Percentiles rank a stretch among this genome's conserved stretches.
Evolutionary conservation across 1,284 basidiomycete genomes (phyloP).

Genomic region (Cystobasidium pallidum): DNA sequence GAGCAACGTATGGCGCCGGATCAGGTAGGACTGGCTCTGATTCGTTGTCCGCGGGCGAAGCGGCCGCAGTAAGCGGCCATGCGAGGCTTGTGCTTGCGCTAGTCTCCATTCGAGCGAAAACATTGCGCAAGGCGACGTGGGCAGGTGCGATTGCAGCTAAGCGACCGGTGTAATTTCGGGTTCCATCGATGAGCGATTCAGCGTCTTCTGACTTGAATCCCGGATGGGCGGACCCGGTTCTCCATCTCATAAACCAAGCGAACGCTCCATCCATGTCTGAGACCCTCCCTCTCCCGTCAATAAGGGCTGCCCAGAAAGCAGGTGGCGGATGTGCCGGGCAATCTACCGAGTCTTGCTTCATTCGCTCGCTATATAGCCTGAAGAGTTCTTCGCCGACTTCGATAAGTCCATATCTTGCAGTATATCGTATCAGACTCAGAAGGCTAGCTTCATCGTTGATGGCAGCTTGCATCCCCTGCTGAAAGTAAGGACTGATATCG

Average conservation of each 20-base stretch:
- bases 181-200: not conserved
- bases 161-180: not conserved
- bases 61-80: not conserved
- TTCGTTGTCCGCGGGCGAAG: not conserved
- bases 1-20: conserved; percentile 34
- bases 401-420: conserved; percentile 4
- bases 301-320: conserved; percentile 10
- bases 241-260: conserved; percentile 28
- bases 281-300: not conserved
- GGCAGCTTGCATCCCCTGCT: conserved; percentile 9
- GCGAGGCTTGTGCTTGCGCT: too few species aligned
- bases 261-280: conserved; percentile 13
- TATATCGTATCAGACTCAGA: conserved; percentile 14
- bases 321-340: conserved; percentile 11
- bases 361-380: conserved; percentile 9
- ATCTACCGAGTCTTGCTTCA: conserved; percentile 5
- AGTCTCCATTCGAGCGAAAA: not conserved
- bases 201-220: not conserved
- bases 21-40: not conserved
- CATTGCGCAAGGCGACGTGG: not conserved
- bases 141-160: not conserved
- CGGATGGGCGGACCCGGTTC: conserved; percentile 26
- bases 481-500: conserved; percentile 12
- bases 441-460: conserved; percentile 26
- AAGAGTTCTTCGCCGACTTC: conserved; percentile 29